A percentile compares a stretch with the other conserved stretches of the same genome.
These are phyloP conservation scores for Cordyceps tenuipes DNA, from an alignment of 2,329 filamentous ascomycete species.

Conservation along the genomic window DNA sequence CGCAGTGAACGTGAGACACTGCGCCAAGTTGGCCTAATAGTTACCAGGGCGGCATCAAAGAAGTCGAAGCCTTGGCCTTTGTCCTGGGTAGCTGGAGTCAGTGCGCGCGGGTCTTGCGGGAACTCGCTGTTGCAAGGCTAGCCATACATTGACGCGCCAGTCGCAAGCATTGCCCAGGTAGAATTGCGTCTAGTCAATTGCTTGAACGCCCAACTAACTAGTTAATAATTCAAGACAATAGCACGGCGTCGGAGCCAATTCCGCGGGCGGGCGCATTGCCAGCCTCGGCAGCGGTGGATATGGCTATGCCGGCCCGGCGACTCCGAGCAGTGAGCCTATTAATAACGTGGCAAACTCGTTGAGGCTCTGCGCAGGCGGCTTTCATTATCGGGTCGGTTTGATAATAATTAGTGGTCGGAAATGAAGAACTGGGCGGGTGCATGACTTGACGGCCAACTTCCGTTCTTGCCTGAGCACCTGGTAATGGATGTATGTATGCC, in stretches of 20 bases:
- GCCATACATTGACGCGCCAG: not conserved
- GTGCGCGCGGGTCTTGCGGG: not conserved
- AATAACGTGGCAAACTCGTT: not conserved
- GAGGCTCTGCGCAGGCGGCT: not conserved
- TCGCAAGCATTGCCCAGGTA: not conserved
- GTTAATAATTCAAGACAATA: not conserved
- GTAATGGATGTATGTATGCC: not conserved
- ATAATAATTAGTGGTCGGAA: not conserved
- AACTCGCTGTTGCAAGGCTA: not conserved
- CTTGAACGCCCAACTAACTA: too few relatives aligned
- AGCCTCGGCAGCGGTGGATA: constrained; percentile 1
- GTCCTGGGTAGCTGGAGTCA: not conserved
- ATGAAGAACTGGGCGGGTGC: not conserved
- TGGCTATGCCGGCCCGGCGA: not conserved
- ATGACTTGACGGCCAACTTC: not conserved
- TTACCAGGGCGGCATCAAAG: too few relatives aligned
- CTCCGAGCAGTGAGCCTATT: not conserved
- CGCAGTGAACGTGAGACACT: not conserved
- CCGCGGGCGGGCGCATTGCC: not conserved
- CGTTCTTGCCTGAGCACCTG: not conserved
- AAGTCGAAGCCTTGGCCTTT: too few relatives aligned
- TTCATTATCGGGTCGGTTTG: not conserved
- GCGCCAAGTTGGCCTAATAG: too few relatives aligned
- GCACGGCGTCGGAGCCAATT: not conserved
- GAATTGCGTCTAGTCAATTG: not conserved